A percentile compares a stretch with the other conserved stretches of the same genome.
Evolutionary conservation across 768 basidiomycete species (phyloP).

Genomic region (Calocybe cyanea): DNA sequence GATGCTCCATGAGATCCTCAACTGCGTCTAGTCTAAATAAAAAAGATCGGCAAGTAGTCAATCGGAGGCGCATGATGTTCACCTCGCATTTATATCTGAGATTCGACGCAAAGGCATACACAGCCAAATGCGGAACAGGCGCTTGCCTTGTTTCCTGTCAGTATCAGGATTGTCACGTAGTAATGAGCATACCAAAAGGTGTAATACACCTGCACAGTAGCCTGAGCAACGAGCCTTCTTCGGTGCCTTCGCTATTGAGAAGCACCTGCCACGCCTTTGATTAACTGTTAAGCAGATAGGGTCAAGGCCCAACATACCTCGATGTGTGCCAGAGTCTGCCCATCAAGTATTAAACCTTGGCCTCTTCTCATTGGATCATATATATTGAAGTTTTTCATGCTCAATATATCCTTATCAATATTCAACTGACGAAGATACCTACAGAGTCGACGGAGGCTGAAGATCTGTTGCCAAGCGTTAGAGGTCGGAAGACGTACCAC

Average conservation of each 20-base stretch:
- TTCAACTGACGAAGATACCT: slow-evolving; percentile 91
- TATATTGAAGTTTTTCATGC: slow-evolving; percentile 96
- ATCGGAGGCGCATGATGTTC: slow-evolving; percentile 1
- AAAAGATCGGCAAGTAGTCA: not conserved
- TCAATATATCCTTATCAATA: slow-evolving; percentile 92
- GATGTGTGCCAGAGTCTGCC: slow-evolving; percentile 91
- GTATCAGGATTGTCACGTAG: not conserved
- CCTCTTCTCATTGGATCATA: slow-evolving; percentile 94
- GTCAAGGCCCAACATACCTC: slow-evolving; percentile 51
- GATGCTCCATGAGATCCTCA: slow-evolving; percentile 81
- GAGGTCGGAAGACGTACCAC: slow-evolving; percentile 55
- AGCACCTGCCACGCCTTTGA: slow-evolving; percentile 50
- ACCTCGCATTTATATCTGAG: slow-evolving; percentile 87
- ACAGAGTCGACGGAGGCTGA: not conserved
- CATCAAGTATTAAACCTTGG: slow-evolving; percentile 84
- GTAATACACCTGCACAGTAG: slow-evolving; percentile 83
- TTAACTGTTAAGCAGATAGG: slow-evolving; percentile 1
- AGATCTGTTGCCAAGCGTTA: slow-evolving; percentile 16
- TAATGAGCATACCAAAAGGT: slow-evolving; percentile 68
- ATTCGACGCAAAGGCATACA: slow-evolving; percentile 86
- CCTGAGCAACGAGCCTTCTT: slow-evolving; percentile 84
- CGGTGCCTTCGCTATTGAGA: slow-evolving; percentile 89
- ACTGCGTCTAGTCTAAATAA: slow-evolving; percentile 85
- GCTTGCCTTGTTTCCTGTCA: slow-evolving; percentile 60
- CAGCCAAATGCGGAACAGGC: slow-evolving; percentile 95